Base-by-base conservation (phyloP, 2,329 filamentous ascomycete genomes). In the Aspergillus bombycis region DNA sequence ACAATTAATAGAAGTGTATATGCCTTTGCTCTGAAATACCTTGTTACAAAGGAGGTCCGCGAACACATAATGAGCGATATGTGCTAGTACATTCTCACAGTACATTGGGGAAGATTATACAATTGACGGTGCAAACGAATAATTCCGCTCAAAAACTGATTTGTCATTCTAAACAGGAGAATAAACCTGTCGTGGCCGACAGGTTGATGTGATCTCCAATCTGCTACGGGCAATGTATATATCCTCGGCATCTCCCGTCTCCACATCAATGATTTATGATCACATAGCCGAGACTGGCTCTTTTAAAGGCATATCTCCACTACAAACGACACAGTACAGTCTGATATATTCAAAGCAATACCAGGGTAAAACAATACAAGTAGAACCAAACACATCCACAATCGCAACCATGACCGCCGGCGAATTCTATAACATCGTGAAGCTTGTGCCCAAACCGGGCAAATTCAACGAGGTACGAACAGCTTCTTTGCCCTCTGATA, bases 391-490 rank as follows among this genome's bases (percentile, higher is more conserved):
- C 16, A 12, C 10, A 21, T 19, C 9, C 14, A 48, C 26, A 32
- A 9, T n/a, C 19, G 38, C 46, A 54, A 59, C 19, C 57, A 65
- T 34, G 60, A 59, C 65, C 57, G 30, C 60, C 38, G 57, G 61
- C 36, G 67, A 64, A 55, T 61, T 70, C 57, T 67, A 68, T 59
- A 67, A 66, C 48, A 57, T 70, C 45, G 67, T 70, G 36, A 67
- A 65, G 62, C 65, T 70, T 19, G 68, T 69, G 21, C 67, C 68
- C 6, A 64, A 67, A 41, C 67, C 65, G 19, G 67, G 62, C 21
- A 68, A 68, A 41, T 67, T 67, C 59, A 61, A 66, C 53, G 52
- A 70, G 62, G 66, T 69, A 66, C 34, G 36, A 34, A 9, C 48
- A 62, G 9, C 46, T 23, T 21, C 7, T 10, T 16, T 30, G 23